A percentile compares a stretch with the other conserved stretches of the same genome.
phyloP scores from a whole-genome alignment of 352 stramenopile species.

The Pythium graminicola region DNA sequence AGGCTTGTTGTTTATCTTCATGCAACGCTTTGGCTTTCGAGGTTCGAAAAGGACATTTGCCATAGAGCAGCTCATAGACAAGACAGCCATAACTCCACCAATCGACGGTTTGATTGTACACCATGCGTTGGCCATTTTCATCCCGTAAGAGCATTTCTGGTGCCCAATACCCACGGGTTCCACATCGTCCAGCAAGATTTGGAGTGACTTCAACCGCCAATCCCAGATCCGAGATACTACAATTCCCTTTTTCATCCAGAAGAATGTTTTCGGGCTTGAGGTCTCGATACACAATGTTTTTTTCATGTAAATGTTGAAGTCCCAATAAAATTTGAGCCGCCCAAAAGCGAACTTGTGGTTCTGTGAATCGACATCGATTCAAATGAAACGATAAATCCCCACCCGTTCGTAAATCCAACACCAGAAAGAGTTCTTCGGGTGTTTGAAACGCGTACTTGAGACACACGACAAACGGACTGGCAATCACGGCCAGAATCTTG shows the following conservation, averaged over 20 bases:
- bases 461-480: conserved; percentile 92
- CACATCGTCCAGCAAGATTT: conserved; percentile 87
- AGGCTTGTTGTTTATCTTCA: conserved; percentile 84
- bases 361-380: conserved; percentile 68
- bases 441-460: conserved; percentile 96
- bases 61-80: conserved; percentile 87
- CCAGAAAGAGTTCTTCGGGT: conserved; percentile 93
- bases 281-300: conserved; percentile 87
- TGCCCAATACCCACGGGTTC: conserved; percentile 90
- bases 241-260: conserved; percentile 62
- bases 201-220: conserved; percentile 87
- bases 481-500: conserved; percentile 69
- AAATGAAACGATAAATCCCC: conserved; percentile 91
- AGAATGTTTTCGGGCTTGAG: conserved; percentile 78
- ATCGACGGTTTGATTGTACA: conserved; percentile 87
- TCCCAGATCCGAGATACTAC: conserved; percentile 85
- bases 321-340: conserved; percentile 86
- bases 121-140: too few species aligned
- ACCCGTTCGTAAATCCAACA: conserved; percentile 96
- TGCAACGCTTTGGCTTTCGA: conserved; percentile 91
- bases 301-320: conserved; percentile 87
- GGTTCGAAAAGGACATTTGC: conserved; percentile 84
- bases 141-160: conserved; percentile 91
- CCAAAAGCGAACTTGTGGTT: conserved; percentile 79
- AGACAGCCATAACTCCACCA: conserved; percentile 89